Evolutionary conservation across 1,284 basidiomycete genomes (phyloP).

Genomic region (Abortiporus biennis): DNA sequence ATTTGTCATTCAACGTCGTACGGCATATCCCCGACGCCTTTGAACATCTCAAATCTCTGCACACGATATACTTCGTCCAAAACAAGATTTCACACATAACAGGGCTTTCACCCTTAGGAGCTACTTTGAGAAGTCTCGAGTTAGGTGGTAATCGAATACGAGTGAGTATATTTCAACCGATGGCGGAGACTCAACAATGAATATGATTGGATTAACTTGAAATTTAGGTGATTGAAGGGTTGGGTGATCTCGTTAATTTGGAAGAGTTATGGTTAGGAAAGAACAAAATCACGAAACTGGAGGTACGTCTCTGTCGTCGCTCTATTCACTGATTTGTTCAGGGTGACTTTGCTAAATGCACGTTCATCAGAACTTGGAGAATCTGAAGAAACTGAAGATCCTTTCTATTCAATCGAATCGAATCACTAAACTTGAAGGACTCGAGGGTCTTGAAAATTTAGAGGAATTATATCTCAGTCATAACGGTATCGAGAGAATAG

Average conservation of each 20-base stretch:
- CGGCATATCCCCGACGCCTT: conserved; percentile 63
- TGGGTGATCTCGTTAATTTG: conserved; percentile 77
- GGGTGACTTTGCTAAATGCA: not conserved
- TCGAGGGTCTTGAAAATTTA: conserved; percentile 67
- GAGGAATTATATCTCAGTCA: conserved; percentile 95
- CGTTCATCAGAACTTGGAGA: conserved; percentile 49
- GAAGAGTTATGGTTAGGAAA: conserved; percentile 97
- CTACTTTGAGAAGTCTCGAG: conserved; percentile 78
- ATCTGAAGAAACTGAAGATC: conserved; percentile 70
- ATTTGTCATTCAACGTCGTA: conserved; percentile 94
- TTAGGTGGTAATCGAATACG: conserved; percentile 90
- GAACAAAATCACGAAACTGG: conserved; percentile 89
- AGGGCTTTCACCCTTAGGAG: conserved; percentile 53
- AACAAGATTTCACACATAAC: conserved; percentile 87
- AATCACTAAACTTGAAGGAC: conserved; percentile 81
- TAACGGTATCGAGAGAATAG: conserved; percentile 83
- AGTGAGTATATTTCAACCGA: conserved; percentile 47
- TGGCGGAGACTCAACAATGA: not conserved
- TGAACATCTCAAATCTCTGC: conserved; percentile 52
- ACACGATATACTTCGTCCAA: conserved; percentile 91
- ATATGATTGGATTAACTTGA: not conserved
- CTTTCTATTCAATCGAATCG: conserved; percentile 92
- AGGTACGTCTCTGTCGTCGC: conserved; percentile 41
- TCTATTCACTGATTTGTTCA: not conserved
- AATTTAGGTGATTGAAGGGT: conserved; percentile 77